Evolutionary conservation across 2,329 filamentous ascomycete species (phyloP), one percentile per base, ranked within the genome.

Genomic region (Monosporascus cannonballus): DNA sequence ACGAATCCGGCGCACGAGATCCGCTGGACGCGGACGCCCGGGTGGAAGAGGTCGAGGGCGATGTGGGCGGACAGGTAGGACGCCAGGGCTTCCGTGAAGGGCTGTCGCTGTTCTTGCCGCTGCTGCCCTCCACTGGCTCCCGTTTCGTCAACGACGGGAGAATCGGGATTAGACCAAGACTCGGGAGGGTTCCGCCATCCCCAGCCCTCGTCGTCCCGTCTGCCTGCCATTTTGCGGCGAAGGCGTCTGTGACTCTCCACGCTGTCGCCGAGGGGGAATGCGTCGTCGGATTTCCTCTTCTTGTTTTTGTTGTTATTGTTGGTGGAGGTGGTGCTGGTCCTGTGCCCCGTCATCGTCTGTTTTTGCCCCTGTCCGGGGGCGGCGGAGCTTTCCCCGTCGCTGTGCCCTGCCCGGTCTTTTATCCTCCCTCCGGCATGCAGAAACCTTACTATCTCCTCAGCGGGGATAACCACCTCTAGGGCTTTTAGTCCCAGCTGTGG

Each of bases 1-100:
- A 77, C 75, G 52, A 84, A 84, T 0, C 78, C 79, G 0, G 75
- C 76, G 54, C 79, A 83, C 0, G 78, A 78, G 27, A 84, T 71
- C 56, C 80, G 79, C 14, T 69, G 69, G 24, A 84, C 65, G 2
- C 73, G 68, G 3, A 83, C 79, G n/a, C 73, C 71, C 0, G 80
- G 76, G 57, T 83, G 79, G 51, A 79, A 78, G 56, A 84, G 58
- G 59, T 83, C 72, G 15, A 84, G 64, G 0, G 76, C 78, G 5
- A 83, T 68, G 54, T 83, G 79, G n/a, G 73, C 68, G 51, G 74
- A 65, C 6, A 83, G 54, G 52, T 84, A 83, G 5, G 61, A 61
- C 0, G 71, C 74, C 18, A 84, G 59, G 0, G 79, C 78, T 44
- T 77, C 70, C 0, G 72, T 76, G 55, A 84, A 83, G 0, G 79